phyloP scores from a whole-genome alignment of 2,329 filamentous ascomycete genomes.

The Blastomyces parvus region DNA sequence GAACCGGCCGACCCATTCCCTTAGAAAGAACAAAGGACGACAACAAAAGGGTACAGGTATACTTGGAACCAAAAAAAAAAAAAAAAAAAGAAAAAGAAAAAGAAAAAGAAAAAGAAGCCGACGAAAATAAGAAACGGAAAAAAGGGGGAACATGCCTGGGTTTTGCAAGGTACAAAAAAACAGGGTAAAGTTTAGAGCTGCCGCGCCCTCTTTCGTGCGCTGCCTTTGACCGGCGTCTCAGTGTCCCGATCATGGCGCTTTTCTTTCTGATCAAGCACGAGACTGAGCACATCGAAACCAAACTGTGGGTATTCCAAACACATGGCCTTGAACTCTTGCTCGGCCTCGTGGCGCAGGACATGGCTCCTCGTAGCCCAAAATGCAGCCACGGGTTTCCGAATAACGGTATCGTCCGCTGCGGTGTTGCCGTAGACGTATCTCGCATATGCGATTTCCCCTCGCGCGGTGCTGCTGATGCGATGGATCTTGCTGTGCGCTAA shows the following conservation, averaged over 20 bases:
- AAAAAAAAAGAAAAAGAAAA: too few relatives aligned
- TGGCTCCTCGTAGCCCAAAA: conserved; percentile 81
- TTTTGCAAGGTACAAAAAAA: not conserved
- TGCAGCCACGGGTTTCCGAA: conserved; percentile 74
- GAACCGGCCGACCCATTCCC: too few relatives aligned
- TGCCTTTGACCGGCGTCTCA: conserved; percentile 28
- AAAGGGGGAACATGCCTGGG: not conserved
- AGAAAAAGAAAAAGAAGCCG: too few relatives aligned
- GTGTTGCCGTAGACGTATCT: conserved; percentile 82
- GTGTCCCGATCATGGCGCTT: conserved; percentile 32
- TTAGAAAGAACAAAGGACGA: too few relatives aligned
- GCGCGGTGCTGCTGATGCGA: conserved; percentile 75
- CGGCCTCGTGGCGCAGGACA: conserved; percentile 73
- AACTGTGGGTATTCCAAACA: conserved; percentile 88
- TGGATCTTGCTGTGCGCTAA: conserved; percentile 86
- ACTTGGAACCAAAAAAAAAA: not conserved
- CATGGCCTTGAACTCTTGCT: conserved; percentile 71
- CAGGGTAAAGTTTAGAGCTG: not conserved
- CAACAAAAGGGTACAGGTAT: not conserved
- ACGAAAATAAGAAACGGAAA: not conserved
- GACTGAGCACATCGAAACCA: conserved; percentile 77
- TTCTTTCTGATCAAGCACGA: conserved; percentile 39
- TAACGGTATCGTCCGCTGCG: conserved; percentile 55
- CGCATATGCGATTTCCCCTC: conserved; percentile 85
- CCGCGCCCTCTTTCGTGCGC: conserved; percentile 32